These are phyloP conservation scores for Pelargonium nanum DNA, from an alignment of 345 rosid genomes.

Conservation along the genomic window DNA sequence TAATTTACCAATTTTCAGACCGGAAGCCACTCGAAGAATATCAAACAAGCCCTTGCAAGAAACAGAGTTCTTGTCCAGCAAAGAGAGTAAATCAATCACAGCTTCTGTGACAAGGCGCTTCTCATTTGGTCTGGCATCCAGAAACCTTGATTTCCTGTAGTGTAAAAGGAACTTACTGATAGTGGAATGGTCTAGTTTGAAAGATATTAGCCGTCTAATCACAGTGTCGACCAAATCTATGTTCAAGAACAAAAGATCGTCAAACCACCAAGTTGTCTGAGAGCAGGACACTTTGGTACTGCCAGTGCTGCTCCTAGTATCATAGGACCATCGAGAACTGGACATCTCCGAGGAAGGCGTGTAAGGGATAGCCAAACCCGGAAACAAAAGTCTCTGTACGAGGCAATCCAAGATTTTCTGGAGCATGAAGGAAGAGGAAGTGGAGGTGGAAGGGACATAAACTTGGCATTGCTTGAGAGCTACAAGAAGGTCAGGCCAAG, in stretches of 20 bases:
- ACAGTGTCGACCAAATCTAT: constrained; percentile 22
- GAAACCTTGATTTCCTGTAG: constrained; percentile 25
- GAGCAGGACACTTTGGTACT: constrained; percentile 18
- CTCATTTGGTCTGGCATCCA: constrained; percentile 8
- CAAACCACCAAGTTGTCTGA: constrained; percentile 35
- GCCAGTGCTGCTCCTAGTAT: constrained; percentile 25
- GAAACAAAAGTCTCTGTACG: constrained; percentile 20
- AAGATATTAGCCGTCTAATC: constrained; percentile 17
- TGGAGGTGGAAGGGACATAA: constrained; percentile 17
- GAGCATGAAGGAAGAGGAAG: constrained; percentile 20
- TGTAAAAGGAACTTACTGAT: constrained; percentile 32
- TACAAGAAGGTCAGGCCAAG: constrained; percentile 43
- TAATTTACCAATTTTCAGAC: constrained; percentile 16
- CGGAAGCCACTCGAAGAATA: constrained; percentile 19
- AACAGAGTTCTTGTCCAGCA: constrained; percentile 22
- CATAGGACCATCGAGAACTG: constrained; percentile 20
- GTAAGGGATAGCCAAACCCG: constrained; percentile 17
- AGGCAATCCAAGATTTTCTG: constrained; percentile 25
- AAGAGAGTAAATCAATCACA: constrained; percentile 20
- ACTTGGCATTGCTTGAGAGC: constrained; percentile 39
- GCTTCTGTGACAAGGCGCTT: constrained; percentile 21
- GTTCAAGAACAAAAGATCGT: constrained; percentile 32
- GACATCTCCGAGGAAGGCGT: constrained; percentile 25
- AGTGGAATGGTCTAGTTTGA: constrained; percentile 19
- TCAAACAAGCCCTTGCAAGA: constrained; percentile 34